Evolutionary conservation across 129 eudicot species (phyloP), one percentile per base, ranked within the genome.

Genomic region (Centaurea solstitialis): DNA sequence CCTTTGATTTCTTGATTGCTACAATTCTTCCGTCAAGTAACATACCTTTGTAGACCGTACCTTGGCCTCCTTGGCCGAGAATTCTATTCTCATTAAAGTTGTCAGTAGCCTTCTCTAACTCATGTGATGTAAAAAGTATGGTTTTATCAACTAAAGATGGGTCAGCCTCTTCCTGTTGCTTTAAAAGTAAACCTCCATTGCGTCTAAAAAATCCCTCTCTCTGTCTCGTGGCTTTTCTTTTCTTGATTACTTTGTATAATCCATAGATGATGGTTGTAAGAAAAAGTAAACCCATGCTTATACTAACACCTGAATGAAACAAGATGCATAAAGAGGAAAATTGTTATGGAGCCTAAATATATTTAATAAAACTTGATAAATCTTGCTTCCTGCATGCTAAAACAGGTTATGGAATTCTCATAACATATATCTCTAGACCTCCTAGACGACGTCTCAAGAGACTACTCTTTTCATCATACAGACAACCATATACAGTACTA

Each of bases 11-110:
- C 62, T 83, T 83, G 11, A 83, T 59, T 6, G 83, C 87, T 0
- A 83, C 83, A 24, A 73, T 65, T 24, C 75, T 83, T 21, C 80
- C 86, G 47, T 78, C 83, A 2, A 41, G 6, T 45, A 78, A 53
- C 87, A 83, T 83, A n/a, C 83, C 86, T 53, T 82, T 82, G 53
- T 82, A 82, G 15, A 82, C 85, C 0, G 81, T 82, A 75, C 81
- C 81, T 40, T 83, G 86, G 8, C 82, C 86, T 70, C 86, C 86
- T 72, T 45, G 53, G 11, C 79, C 86, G 18, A 83, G 70, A 69
- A 83, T 72, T 64, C 75, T 75, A 4, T 83, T 77, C 59, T 70
- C 74, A 20, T 64, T 83, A 11, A 78, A 83, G 41, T 73, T n/a
- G 71, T 83, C 83, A 0, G 87, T 83, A 9, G 87, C 87, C 59